Base-by-base conservation (phyloP, 495 filamentous ascomycete species). In the Tuber microsphaerosporum region DNA sequence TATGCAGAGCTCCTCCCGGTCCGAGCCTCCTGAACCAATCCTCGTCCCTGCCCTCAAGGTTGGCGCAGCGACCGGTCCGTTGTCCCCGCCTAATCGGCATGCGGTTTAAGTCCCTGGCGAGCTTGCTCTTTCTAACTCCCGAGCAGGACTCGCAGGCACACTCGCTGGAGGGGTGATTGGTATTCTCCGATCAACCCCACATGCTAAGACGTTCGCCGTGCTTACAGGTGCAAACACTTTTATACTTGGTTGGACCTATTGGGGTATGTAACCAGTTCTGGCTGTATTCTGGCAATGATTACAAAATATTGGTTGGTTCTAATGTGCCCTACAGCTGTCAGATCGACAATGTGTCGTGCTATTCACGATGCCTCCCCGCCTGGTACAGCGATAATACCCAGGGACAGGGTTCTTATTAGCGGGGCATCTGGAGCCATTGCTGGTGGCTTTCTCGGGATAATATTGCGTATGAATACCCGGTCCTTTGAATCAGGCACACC, bases 191-290 rank as follows among this genome's bases (percentile, higher is more conserved):
- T 91, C 90, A 39, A 88, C 85, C 7, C 84, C 86, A 26, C 89
- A 91, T 56, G 86, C 89, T 17, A 83, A 88, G 14, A 83, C 97
- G 8, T 95, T 94, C 84, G 89, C 93, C 8, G 69, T 90, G 48
- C 88, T 89, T 73, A 89, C 90, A 43, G 91, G 92, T 48, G 85
- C 92, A 61, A 93, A 97, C 84, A 97, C 91, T 88, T 92, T 91
- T 84, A 85, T 87, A 56, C 88, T 96, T 69, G 93, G 93, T 43
- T 88, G 87, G 69, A 90, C 89, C 26, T 99, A 91, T 83, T 92
- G 88, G 86, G 91, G 92, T 96, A 84, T 80, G 85, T 84, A 71
- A 48, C 51, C 69, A 70, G n/a, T 71, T 44, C 71, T 72, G 69
- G 72, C 4, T 51, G 56, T 22, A 46, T 72, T 74, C 70, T 41